These are phyloP conservation scores for Boletellus ananiceps DNA, from an alignment of 768 basidiomycete genomes.

Conservation along the genomic window DNA sequence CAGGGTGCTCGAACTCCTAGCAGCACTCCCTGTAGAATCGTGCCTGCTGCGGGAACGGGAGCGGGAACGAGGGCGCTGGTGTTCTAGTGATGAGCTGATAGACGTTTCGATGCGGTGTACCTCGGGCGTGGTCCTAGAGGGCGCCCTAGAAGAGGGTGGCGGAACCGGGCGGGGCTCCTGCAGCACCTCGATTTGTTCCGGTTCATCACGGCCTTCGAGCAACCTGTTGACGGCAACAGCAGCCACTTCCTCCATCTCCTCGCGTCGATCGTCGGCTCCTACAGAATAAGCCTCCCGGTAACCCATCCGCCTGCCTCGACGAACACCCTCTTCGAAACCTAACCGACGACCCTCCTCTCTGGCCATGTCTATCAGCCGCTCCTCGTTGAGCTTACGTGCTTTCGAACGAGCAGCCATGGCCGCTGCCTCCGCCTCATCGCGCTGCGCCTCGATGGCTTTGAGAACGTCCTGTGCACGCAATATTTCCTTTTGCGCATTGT, in stretches of 20 bases:
- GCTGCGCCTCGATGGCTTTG: conserved; percentile 43
- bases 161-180: conserved; percentile 13
- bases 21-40: conserved; percentile 11
- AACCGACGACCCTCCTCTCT: conserved; percentile 49
- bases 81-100: conserved; percentile 15
- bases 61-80: conserved; percentile 4
- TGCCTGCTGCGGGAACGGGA: conserved; percentile 15
- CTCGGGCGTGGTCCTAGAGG: conserved; percentile 19
- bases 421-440: conserved; percentile 46
- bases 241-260: conserved; percentile 20
- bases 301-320: conserved; percentile 31
- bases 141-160: conserved; percentile 4
- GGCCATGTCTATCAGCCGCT: conserved; percentile 45
- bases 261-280: conserved; percentile 10
- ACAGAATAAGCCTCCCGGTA: conserved; percentile 24
- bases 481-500: conserved; percentile 57
- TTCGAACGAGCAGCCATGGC: conserved; percentile 42
- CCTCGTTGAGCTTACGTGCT: conserved; percentile 43
- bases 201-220: conserved; percentile 21
- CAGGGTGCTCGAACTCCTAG: conserved; percentile 10
- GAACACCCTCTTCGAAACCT: conserved; percentile 50
- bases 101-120: conserved; percentile 24
- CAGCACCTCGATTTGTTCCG: conserved; percentile 21
- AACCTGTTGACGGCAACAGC: conserved; percentile 19
- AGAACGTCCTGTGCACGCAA: conserved; percentile 50